Conservation (phyloP, 2,329 filamentous ascomycete genomes). For the Cladosporium sp. region DNA sequence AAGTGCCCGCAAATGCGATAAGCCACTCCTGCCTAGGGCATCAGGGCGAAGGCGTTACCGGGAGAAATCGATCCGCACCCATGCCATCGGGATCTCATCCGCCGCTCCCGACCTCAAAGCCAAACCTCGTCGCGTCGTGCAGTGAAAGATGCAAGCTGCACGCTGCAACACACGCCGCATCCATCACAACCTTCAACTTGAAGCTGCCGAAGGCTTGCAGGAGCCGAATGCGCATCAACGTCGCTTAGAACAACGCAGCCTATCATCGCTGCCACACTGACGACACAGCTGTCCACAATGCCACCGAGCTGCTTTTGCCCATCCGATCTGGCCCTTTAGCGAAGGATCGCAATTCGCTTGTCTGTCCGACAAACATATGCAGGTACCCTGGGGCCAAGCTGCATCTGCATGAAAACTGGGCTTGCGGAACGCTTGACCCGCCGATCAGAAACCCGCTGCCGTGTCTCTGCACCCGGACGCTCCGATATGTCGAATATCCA, state of each 20-base stretch:
- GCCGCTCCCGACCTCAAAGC: background rate
- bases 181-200: background rate
- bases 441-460: slow-evolving; percentile 1
- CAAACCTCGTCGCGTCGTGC: background rate
- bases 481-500: slow-evolving; percentile 4
- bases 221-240: background rate
- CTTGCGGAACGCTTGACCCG: background rate
- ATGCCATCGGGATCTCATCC: slow-evolving; percentile 2
- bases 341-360: slow-evolving; percentile 3
- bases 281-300: slow-evolving; percentile 3
- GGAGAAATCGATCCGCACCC: background rate
- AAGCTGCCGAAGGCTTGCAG: slow-evolving; percentile 5
- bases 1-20: background rate
- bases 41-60: background rate
- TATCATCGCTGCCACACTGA: background rate
- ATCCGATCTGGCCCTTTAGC: slow-evolving; percentile 3
- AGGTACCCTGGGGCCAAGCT: background rate
- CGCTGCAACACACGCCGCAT: background rate
- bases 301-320: background rate
- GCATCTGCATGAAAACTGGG: background rate
- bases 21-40: background rate
- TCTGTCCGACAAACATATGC: slow-evolving; percentile 5
- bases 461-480: background rate
- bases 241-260: background rate
- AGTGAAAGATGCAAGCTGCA: too few species aligned